Percentiles rank a stretch among this genome's conserved stretches.
These are phyloP conservation scores for Fusarium aywerte DNA, from an alignment of 2,329 filamentous ascomycete genomes.

Conservation along the genomic window DNA sequence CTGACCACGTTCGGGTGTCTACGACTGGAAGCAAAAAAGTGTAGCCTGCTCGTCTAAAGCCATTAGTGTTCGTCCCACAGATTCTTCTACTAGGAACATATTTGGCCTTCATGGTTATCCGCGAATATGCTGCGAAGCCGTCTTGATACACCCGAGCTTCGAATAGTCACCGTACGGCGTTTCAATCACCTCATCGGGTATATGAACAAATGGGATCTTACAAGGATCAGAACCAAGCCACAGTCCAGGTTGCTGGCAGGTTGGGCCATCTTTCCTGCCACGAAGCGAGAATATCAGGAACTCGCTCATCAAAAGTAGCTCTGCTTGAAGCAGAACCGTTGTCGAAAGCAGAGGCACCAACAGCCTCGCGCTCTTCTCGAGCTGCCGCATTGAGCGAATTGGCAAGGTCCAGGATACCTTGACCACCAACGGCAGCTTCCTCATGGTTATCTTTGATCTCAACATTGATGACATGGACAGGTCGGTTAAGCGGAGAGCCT, in stretches of 20 bases:
- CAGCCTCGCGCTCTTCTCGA: slow-evolving; percentile 75
- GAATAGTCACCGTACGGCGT: neutral
- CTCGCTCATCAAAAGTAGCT: slow-evolving; percentile 87
- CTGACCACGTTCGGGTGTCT: slow-evolving; percentile 6
- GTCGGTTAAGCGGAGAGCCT: slow-evolving; percentile 86
- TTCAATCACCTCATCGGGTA: neutral
- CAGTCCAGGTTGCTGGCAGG: slow-evolving; percentile 89
- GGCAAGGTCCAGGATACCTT: slow-evolving; percentile 91
- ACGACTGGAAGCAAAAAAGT: slow-evolving; percentile 10
- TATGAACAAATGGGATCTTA: neutral
- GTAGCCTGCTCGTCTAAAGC: neutral
- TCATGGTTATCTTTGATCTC: slow-evolving; percentile 99
- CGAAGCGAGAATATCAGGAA: slow-evolving; percentile 88
- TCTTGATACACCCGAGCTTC: neutral
- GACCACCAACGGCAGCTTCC: slow-evolving; percentile 89
- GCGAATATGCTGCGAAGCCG: neutral
- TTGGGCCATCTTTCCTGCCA: slow-evolving; percentile 98
- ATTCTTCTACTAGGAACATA: neutral
- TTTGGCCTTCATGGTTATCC: neutral
- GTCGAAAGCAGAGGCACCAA: slow-evolving; percentile 75
- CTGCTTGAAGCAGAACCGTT: slow-evolving; percentile 73
- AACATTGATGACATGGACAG: slow-evolving; percentile 97
- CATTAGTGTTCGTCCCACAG: neutral
- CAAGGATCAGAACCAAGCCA: slow-evolving; percentile 83
- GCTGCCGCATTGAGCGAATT: slow-evolving; percentile 85